Base-by-base conservation (phyloP, 1,284 basidiomycete species). In the Pseudozyma sp. region DNA sequence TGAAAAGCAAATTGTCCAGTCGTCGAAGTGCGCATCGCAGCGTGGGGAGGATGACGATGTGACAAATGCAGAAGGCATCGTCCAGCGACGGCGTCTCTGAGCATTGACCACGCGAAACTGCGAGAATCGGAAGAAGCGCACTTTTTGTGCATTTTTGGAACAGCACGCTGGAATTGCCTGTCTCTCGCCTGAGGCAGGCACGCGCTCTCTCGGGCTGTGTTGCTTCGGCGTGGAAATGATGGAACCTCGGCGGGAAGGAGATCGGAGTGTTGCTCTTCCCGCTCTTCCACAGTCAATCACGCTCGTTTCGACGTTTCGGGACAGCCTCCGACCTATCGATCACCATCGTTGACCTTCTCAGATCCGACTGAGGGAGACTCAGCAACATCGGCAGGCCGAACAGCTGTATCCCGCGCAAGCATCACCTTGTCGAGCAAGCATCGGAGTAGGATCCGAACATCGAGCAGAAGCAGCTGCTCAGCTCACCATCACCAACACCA, bases 331-430 rank as follows among this genome's bases (percentile, higher is more conserved):
- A 39, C 10, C 39, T 14, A 4, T 47, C 17, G 3, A 55, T 17
- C 54, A 48, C 43, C 31, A 54, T 16, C 24, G 19, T 44, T 44
- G 43, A 10, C n/a, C 7, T 7, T 14, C 31, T 5, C 29, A 42
- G 31, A 16, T 11, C 5, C 42, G 9, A 8, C 2, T 42, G 13
- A 14, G 40, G n/a, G 7, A 16, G 40, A 10, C 4, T 24, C 24
- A 48, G 54, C 46, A 42, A 17, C 39, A 57, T 60, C 58, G 56
- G 56, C 48, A 42, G 54, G 54, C 54, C 54, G 54, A 40, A 35
- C 51, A 46, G 19, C 33, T 54, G 39, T 24, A 29, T 10, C 7
- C 10, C 7, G 40, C 11, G 11, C 11, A 42, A 42, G 9, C 40
- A 16, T n/a, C 8, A 10, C 35, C 10, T 14, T 37, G 35, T 10